Conservation (phyloP, 2,329 filamentous ascomycete species). For the Xylariomycetidae sp. region DNA sequence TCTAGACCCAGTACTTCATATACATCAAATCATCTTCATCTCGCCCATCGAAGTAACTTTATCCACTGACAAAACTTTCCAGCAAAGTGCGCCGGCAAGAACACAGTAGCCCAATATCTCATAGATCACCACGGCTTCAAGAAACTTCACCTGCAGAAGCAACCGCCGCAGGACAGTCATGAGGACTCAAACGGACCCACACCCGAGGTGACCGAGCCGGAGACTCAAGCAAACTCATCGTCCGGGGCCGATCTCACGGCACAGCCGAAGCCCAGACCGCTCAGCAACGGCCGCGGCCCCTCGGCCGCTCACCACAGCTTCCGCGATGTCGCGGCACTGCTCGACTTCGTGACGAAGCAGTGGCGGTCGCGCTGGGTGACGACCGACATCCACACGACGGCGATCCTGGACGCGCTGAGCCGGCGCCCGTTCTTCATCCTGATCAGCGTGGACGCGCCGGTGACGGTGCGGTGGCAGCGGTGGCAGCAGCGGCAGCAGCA, state of each 20-base stretch:
- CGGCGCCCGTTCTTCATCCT: slow-evolving; percentile 89
- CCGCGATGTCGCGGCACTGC: slow-evolving; percentile 56
- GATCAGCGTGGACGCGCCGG: slow-evolving; percentile 83
- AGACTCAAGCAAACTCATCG: slow-evolving; percentile 1
- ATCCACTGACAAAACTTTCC: slow-evolving; percentile 8
- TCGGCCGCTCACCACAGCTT: too few relatives aligned
- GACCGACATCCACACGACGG: slow-evolving; percentile 71
- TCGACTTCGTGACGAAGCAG: slow-evolving; percentile 78
- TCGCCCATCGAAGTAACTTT: too few relatives aligned
- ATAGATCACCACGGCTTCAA: slow-evolving; percentile 78
- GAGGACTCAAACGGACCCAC: too few relatives aligned
- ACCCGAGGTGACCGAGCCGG: too few relatives aligned
- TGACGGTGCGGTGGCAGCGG: slow-evolving; percentile 76
- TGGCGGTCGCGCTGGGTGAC: slow-evolving; percentile 86
- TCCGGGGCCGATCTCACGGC: too few relatives aligned
- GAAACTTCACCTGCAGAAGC: slow-evolving; percentile 58
- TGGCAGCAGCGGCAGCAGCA: slow-evolving; percentile 42
- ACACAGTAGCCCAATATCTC: slow-evolving; percentile 81
- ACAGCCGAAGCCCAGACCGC: too few relatives aligned
- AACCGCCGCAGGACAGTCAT: too few relatives aligned
- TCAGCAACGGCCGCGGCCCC: too few relatives aligned
- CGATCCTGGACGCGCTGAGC: slow-evolving; percentile 66
- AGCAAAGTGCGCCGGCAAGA: slow-evolving; percentile 90
- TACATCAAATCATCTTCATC: too few relatives aligned
- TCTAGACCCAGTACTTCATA: too few relatives aligned